Evolutionary conservation across 2,329 filamentous ascomycete species (phyloP).

Genomic region (Corynespora cassiicola): DNA sequence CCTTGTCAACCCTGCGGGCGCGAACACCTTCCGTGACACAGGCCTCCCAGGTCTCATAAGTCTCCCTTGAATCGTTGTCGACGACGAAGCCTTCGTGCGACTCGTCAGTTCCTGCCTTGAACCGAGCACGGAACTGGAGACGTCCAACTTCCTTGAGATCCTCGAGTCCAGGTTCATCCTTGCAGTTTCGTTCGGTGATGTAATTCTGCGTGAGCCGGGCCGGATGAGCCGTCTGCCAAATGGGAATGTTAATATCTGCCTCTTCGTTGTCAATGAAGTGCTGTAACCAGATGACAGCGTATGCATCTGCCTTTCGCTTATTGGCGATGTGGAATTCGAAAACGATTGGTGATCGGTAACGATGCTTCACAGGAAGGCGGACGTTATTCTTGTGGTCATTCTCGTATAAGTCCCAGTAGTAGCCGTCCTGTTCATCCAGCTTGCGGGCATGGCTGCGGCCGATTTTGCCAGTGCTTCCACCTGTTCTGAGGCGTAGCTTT

Average conservation of each 20-base stretch:
- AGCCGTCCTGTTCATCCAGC: constrained; percentile 64
- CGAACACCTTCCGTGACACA: constrained; percentile 89
- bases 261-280: constrained; percentile 83
- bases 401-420: constrained; percentile 65
- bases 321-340: constrained; percentile 80
- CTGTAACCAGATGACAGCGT: constrained; percentile 84
- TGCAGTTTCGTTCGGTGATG: constrained; percentile 79
- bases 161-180: constrained; percentile 72
- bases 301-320: constrained; percentile 74
- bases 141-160: constrained; percentile 82
- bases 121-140: constrained; percentile 78
- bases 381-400: constrained; percentile 61
- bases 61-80: constrained; percentile 89
- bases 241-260: constrained; percentile 80
- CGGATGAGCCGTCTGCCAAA: constrained; percentile 82
- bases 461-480: constrained; percentile 78
- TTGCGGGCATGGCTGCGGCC: constrained; percentile 67
- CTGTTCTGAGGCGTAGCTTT: constrained; percentile 81
- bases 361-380: constrained; percentile 84
- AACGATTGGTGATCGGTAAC: constrained; percentile 88
- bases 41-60: constrained; percentile 92
- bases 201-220: constrained; percentile 88
- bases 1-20: constrained; percentile 70
- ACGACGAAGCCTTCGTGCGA: constrained; percentile 83
- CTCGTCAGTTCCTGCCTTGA: constrained; percentile 89